phyloP scores from a whole-genome alignment of 1,139 yeast genomes.

The Lodderomyces pseudojiufengensis region DNA sequence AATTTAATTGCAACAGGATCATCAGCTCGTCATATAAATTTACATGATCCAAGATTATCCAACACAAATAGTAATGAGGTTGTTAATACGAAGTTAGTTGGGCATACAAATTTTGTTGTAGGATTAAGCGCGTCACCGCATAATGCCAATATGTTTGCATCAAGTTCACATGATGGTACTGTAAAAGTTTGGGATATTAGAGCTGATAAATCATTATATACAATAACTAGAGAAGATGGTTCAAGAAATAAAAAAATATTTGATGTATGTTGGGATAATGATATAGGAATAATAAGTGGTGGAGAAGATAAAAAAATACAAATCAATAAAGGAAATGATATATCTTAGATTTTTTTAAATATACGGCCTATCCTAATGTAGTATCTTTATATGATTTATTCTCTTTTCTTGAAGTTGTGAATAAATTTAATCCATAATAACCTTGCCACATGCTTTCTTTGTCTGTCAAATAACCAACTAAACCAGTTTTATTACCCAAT shows the following conservation, averaged over 20 bases:
- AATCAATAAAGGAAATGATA: constrained; percentile 60
- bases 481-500: constrained; percentile 24
- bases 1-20: constrained; percentile 87
- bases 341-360: constrained; percentile 19
- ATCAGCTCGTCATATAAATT: constrained; percentile 89
- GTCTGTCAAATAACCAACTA: constrained; percentile 58
- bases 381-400: constrained; percentile 13
- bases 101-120: constrained; percentile 91
- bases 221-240: constrained; percentile 66
- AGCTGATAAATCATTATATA: constrained; percentile 78
- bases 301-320: constrained; percentile 94
- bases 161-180: constrained; percentile 94
- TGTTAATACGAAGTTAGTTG: constrained; percentile 62
- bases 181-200: constrained; percentile 95
- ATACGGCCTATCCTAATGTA: background rate
- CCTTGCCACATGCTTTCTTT: constrained; percentile 71
- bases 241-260: constrained; percentile 61
- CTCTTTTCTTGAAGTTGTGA: constrained; percentile 32
- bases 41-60: constrained; percentile 76
- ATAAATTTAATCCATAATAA: constrained; percentile 60
- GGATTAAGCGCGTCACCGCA: constrained; percentile 70
- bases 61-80: constrained; percentile 28
- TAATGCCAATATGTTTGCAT: constrained; percentile 75
- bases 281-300: constrained; percentile 84
- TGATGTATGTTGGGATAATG: constrained; percentile 79